Evolutionary conservation across 768 basidiomycete genomes (phyloP).

Genomic region (Hydnomerulius pinastri): DNA sequence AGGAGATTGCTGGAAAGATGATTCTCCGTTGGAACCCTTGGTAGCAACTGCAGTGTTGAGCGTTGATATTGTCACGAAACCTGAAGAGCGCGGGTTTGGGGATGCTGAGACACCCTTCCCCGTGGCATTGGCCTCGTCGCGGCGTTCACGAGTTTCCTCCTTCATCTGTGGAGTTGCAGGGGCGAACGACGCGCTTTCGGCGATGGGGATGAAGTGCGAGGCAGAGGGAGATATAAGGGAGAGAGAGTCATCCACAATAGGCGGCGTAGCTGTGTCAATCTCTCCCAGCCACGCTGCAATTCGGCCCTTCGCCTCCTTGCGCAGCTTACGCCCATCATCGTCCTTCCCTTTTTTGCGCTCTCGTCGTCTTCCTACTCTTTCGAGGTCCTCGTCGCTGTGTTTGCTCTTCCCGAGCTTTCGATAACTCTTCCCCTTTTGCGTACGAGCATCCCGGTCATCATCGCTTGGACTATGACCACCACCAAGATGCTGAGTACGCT

Average conservation of each 20-base stretch:
- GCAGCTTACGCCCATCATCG: conserved; percentile 39
- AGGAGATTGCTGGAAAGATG: conserved; percentile 13
- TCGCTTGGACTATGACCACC: conserved; percentile 28
- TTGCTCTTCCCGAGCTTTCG: conserved; percentile 25
- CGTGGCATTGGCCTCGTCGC: conserved; percentile 1
- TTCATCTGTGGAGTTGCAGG: conserved; percentile 11
- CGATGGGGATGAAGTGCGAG: conserved; percentile 30
- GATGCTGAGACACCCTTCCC: conserved; percentile 33
- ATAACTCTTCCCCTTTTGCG: conserved; percentile 29
- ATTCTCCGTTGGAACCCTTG: conserved; percentile 4
- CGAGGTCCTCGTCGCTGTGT: conserved; percentile 29
- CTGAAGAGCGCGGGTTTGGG: conserved; percentile 76
- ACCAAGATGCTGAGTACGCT: conserved; percentile 32
- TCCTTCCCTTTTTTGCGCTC: conserved; percentile 34
- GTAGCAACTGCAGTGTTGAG: conserved; percentile 35
- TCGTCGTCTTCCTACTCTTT: conserved; percentile 21
- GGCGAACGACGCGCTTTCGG: conserved; percentile 23
- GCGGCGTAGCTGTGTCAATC: conserved; percentile 59
- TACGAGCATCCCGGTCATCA: conserved; percentile 32
- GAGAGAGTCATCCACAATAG: conserved; percentile 39
- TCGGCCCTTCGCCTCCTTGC: conserved; percentile 60
- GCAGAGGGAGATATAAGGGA: conserved; percentile 36
- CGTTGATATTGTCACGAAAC: conserved; percentile 67
- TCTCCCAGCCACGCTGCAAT: conserved; percentile 79
- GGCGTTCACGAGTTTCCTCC: conserved; percentile 7